Percentiles rank a stretch among this genome's conserved stretches.
Evolutionary conservation across 306 rosid genomes (phyloP).

Genomic region (Citrullus mucosospermus): DNA sequence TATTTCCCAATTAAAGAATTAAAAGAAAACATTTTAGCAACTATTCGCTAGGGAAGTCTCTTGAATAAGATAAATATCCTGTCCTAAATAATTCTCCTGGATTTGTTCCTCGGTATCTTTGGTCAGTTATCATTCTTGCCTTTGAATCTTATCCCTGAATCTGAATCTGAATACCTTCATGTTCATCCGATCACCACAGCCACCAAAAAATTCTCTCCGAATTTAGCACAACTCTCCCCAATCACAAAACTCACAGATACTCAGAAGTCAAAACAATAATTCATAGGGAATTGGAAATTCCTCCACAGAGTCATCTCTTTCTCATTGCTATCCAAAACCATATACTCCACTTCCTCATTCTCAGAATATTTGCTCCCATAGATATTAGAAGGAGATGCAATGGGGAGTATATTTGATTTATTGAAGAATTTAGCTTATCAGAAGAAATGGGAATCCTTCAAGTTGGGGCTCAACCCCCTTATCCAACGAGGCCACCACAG

Average conservation of each 20-base stretch:
- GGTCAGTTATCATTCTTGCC: not conserved
- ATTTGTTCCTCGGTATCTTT: not conserved
- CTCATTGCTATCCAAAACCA: not conserved
- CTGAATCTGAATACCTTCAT: not conserved
- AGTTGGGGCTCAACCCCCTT: conserved; percentile 1
- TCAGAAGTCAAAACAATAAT: not conserved
- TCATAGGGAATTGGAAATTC: not conserved
- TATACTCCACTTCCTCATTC: not conserved
- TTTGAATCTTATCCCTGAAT: not conserved
- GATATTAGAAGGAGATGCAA: not conserved
- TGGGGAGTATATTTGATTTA: not conserved
- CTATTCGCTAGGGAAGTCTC: not conserved
- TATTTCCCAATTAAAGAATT: not conserved
- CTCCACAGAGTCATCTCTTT: not conserved
- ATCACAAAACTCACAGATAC: not conserved
- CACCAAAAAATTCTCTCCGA: not conserved
- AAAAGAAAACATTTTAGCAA: not conserved
- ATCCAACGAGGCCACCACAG: not conserved
- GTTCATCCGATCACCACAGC: not conserved
- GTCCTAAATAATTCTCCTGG: not conserved
- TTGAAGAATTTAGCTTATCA: conserved; percentile 2
- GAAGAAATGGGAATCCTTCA: conserved; percentile 5
- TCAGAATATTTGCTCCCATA: not conserved
- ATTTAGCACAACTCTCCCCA: not conserved
- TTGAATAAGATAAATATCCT: not conserved